Evolutionary conservation across 257 asterid species (phyloP).

Genomic region (Forsythia suspensa): DNA sequence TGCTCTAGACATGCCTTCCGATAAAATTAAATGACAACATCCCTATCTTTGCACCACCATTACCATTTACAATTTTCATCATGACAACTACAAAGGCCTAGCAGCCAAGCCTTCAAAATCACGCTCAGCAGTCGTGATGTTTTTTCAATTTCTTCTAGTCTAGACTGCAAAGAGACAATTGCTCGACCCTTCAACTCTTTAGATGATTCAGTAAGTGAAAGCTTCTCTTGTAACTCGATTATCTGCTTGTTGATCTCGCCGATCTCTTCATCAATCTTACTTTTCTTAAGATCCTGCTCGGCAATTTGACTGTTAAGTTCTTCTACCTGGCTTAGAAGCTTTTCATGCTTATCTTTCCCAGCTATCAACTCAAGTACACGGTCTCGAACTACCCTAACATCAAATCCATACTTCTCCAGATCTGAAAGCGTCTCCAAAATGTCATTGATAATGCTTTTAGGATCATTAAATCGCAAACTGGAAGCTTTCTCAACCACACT

Average conservation of each 20-base stretch:
- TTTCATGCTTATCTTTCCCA: slow-evolving; percentile 39
- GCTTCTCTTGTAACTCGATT: slow-evolving; percentile 43
- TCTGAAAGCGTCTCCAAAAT: slow-evolving; percentile 53
- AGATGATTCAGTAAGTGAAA: slow-evolving; percentile 23
- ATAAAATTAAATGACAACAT: not conserved
- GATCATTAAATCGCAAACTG: slow-evolving; percentile 43
- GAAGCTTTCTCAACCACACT: slow-evolving; percentile 53
- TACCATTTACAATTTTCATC: not conserved
- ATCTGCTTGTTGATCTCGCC: slow-evolving; percentile 44
- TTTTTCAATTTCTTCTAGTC: slow-evolving; percentile 31
- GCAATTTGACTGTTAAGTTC: slow-evolving; percentile 32
- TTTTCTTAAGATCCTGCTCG: slow-evolving; percentile 25
- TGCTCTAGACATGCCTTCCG: not conserved
- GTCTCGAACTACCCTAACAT: slow-evolving; percentile 37
- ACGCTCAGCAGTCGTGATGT: slow-evolving; percentile 18
- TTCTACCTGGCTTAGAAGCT: slow-evolving; percentile 27
- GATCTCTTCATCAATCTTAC: slow-evolving; percentile 41
- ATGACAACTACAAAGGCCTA: not conserved
- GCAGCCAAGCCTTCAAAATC: slow-evolving; percentile 35
- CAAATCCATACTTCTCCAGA: slow-evolving; percentile 70
- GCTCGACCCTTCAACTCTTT: slow-evolving; percentile 40
- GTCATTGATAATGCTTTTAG: slow-evolving; percentile 44
- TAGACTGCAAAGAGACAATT: slow-evolving; percentile 35
- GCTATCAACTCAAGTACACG: slow-evolving; percentile 33
- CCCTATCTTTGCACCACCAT: not conserved